These are phyloP conservation scores for Blastobotrys arbuscula DNA, from an alignment of 1,139 yeast species.

Conservation along the genomic window DNA sequence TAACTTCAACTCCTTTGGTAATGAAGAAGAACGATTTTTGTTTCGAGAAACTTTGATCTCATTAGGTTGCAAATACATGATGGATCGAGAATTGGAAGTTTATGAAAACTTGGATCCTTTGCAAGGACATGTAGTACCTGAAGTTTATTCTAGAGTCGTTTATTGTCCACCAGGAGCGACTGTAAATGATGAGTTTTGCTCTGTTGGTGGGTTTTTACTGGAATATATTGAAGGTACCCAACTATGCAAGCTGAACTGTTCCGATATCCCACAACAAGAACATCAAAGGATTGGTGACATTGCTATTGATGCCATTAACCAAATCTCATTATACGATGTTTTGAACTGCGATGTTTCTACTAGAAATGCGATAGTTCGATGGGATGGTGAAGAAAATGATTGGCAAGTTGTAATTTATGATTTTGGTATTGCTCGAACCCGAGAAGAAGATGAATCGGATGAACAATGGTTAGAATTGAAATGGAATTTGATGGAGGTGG, in stretches of 20 bases:
- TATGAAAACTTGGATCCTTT: constrained; percentile 6
- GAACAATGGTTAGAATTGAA: constrained; percentile 10
- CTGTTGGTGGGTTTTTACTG: constrained; percentile 5
- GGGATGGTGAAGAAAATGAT: neutral
- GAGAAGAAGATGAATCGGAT: constrained; percentile 5
- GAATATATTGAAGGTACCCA: constrained; percentile 7
- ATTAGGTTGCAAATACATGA: constrained; percentile 8
- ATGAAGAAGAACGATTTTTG: neutral
- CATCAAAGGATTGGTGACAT: constrained; percentile 10
- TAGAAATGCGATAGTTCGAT: constrained; percentile 8
- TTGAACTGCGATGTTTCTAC: constrained; percentile 12
- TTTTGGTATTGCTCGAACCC: constrained; percentile 11
- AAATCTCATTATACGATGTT: constrained; percentile 4
- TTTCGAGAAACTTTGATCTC: constrained; percentile 9
- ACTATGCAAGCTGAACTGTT: neutral
- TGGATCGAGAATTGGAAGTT: constrained; percentile 10
- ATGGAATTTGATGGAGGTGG: constrained; percentile 9
- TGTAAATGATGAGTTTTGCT: neutral
- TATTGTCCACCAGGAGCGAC: constrained; percentile 1
- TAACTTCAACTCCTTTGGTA: neutral
- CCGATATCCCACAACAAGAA: constrained; percentile 1
- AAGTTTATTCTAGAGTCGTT: neutral
- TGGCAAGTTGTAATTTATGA: constrained; percentile 10
- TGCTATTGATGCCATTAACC: constrained; percentile 7
- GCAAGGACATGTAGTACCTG: constrained; percentile 7